Evolutionary conservation across 805 yeast species (phyloP), one percentile per base, ranked within the genome.

Genomic region (Kodamaea hsintzibuensis): DNA sequence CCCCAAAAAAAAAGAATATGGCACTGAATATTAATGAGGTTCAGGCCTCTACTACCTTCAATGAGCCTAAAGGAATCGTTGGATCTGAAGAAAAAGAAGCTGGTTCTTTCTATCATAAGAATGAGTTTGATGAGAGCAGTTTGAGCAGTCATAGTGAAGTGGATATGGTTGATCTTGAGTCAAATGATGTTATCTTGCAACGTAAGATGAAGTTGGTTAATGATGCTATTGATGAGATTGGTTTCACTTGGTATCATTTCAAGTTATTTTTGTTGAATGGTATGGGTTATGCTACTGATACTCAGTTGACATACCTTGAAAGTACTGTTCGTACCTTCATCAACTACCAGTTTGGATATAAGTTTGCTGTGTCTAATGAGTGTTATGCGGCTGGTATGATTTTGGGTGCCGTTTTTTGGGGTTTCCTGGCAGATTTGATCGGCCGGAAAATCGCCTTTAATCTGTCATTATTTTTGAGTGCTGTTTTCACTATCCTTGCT

Each of bases 371-470:
- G 4, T 70, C 80, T 6, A 76, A 67, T 46, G 69, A 63, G 44
- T 57, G 67, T 14, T 61, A 67, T 50, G 70, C 68, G 40, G 61
- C 60, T 13, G 86, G 85, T 16, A 69, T 82, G 59, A 71, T 82
- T 27, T 60, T 66, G 42, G 88, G 88, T 18, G 81, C 83, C 1
- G 53, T 79, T n/a, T 67, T 80, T 56, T 82, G 85, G 83, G 86
- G 86, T 7, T 72, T 80, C 54, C 72, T 81, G 3, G 78, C 76
- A 58, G 69, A 73, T 72, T 51, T 59, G 48, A 59, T 62, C 16
- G 66, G 65, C 5, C 51, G 65, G 8, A 57, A 59, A 42, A 18
- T 56, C n/a, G 60, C 67, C 8, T 61, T 63, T 65, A 43, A 61
- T 53, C 55, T 70, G 9, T 78, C 84, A 8, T 67, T 83, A 46